A percentile compares a stretch with the other conserved stretches of the same genome.
Conservation (phyloP, 441 rosid species). For the Breynia disticha region DNA sequence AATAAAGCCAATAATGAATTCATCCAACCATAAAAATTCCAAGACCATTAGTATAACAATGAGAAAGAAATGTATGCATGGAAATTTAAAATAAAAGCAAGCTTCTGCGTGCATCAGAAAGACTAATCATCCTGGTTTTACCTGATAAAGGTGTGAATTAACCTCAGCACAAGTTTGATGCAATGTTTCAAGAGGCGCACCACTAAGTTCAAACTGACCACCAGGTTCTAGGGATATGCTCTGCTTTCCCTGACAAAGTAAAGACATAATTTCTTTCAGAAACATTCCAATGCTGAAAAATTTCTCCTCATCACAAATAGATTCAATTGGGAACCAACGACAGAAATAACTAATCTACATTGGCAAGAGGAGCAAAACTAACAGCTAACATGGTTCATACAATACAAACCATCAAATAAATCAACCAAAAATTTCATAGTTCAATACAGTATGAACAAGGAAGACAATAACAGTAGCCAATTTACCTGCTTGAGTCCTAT, state of each 20-base stretch:
- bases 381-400: no score
- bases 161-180: conserved; percentile 99
- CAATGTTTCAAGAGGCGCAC: conserved; percentile 97
- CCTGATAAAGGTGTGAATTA: conserved; percentile 99
- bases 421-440: background rate
- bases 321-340: conserved; percentile 2
- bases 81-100: no score
- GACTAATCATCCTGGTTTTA: conserved; percentile 7
- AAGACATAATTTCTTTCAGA: background rate
- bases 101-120: no score
- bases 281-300: background rate
- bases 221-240: conserved; percentile 99
- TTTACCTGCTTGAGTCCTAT: conserved; percentile 92
- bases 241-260: conserved; percentile 73
- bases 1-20: no score
- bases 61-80: no score
- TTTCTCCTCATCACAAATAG: background rate
- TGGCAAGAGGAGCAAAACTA: no score
- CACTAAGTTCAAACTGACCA: conserved; percentile 98
- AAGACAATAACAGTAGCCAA: conserved; percentile 4
- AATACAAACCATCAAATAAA: no score
- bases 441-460: background rate
- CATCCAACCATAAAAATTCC: no score
- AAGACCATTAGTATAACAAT: no score
- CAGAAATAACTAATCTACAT: no score